phyloP scores from a whole-genome alignment of 352 stramenopile genomes.

The Globisporangium rhizosaccharum region DNA sequence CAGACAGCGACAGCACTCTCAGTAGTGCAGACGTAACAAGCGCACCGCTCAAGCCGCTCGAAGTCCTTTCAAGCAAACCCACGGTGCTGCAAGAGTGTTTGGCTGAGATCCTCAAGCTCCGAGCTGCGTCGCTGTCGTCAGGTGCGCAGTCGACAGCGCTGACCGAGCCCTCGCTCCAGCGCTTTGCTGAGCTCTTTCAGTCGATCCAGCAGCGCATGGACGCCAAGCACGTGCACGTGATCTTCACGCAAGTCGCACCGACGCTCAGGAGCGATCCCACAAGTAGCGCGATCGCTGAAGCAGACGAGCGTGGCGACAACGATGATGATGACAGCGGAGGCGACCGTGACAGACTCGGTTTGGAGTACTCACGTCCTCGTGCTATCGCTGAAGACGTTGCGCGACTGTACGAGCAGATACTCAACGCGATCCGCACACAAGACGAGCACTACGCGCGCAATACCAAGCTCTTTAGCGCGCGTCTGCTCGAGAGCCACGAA shows the following conservation, averaged over 20 bases:
- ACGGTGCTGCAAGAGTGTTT: conserved; percentile 25
- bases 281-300: neutral
- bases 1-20: neutral
- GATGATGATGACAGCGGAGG: neutral
- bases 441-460: conserved; percentile 66
- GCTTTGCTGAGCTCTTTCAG: conserved; percentile 27
- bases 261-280: neutral
- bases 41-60: neutral
- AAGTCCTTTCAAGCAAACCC: neutral
- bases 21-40: neutral
- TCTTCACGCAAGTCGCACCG: conserved; percentile 18
- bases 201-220: conserved; percentile 22
- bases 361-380: neutral
- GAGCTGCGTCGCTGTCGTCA: conserved; percentile 1
- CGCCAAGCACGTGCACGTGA: conserved; percentile 14
- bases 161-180: conserved; percentile 20
- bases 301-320: neutral
- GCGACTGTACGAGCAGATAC: conserved; percentile 21
- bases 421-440: conserved; percentile 37
- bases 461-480: conserved; percentile 56
- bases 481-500: conserved; percentile 60
- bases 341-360: neutral
- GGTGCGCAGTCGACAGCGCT: conserved; percentile 2
- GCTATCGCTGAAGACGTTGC: neutral
- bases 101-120: conserved; percentile 19